phyloP scores from a whole-genome alignment of 1,284 basidiomycete genomes.

The Cryptococcus floricola region DNA sequence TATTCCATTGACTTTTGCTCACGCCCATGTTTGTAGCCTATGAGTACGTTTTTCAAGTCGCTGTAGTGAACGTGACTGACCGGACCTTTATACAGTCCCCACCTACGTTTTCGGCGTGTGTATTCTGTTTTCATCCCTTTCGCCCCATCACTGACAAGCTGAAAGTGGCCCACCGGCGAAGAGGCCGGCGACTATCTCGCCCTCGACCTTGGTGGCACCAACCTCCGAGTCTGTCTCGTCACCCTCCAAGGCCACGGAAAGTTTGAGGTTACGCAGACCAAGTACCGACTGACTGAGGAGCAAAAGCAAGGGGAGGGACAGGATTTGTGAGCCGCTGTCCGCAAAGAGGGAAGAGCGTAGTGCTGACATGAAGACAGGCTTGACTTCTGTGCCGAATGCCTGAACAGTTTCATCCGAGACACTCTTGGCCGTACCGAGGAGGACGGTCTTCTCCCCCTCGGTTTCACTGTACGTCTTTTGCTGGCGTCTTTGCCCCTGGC shows the following conservation, averaged over 20 bases:
- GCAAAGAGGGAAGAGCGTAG: not conserved
- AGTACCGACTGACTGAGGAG: constrained; percentile 94
- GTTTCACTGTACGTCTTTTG: constrained; percentile 73
- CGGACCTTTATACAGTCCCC: constrained; percentile 62
- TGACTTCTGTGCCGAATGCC: constrained; percentile 94
- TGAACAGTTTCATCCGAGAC: constrained; percentile 78
- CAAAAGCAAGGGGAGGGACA: constrained; percentile 98
- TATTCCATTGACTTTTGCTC: not conserved
- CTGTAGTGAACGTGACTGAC: not conserved
- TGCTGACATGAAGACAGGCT: constrained; percentile 52
- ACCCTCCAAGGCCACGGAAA: constrained; percentile 85
- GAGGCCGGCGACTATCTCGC: constrained; percentile 90
- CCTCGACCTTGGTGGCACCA: constrained; percentile 93
- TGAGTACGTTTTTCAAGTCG: constrained; percentile 30
- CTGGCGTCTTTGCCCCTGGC: not conserved
- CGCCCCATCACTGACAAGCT: not conserved
- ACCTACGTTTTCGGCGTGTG: constrained; percentile 83
- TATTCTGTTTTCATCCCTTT: not conserved
- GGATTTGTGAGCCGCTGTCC: constrained; percentile 54
- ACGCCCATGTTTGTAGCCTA: constrained; percentile 31
- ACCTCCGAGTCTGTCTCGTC: constrained; percentile 95
- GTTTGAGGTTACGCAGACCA: constrained; percentile 96
- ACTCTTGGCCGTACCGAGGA: constrained; percentile 61
- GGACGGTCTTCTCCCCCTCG: constrained; percentile 74
- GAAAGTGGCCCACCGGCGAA: constrained; percentile 78